These are phyloP conservation scores for Citrus maxima DNA, from an alignment of 345 rosid species.

Conservation along the genomic window DNA sequence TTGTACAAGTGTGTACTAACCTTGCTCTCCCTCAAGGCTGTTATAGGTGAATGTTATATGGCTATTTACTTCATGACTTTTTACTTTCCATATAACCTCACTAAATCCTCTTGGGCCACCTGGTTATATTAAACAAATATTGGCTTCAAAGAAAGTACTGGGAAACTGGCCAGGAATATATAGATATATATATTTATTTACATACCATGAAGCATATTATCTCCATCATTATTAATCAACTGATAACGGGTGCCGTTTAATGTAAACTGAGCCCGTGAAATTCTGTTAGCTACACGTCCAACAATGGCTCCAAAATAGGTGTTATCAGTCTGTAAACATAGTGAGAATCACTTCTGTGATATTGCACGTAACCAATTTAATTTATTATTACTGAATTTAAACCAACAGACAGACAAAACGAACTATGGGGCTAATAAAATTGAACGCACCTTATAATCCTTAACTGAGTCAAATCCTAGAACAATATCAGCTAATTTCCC, in stretches of 20 bases:
- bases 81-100: slow-evolving; percentile 64
- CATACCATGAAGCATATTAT: slow-evolving; percentile 76
- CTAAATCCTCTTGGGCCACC: slow-evolving; percentile 74
- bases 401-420: no score
- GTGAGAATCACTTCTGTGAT: no score
- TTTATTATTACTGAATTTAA: no score
- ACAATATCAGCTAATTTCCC: slow-evolving; percentile 53
- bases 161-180: no score
- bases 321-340: slow-evolving; percentile 48
- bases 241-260: slow-evolving; percentile 56
- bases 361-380: no score
- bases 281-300: slow-evolving; percentile 89
- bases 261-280: slow-evolving; percentile 54
- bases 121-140: slow-evolving; percentile 11
- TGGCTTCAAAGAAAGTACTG: no score
- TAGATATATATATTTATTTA: no score
- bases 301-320: slow-evolving; percentile 78
- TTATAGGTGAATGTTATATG: slow-evolving; percentile 56
- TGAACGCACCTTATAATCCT: slow-evolving; percentile 43
- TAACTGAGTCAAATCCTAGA: slow-evolving; percentile 44
- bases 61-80: slow-evolving; percentile 29
- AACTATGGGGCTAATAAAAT: not conserved
- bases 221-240: slow-evolving; percentile 61
- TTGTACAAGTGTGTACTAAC: slow-evolving; percentile 17
- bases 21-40: slow-evolving; percentile 73